Percentiles rank a stretch among this genome's conserved stretches.
These are phyloP conservation scores for Chloris gayana DNA, from an alignment of 176 grass and related monocot species.

Conservation along the genomic window DNA sequence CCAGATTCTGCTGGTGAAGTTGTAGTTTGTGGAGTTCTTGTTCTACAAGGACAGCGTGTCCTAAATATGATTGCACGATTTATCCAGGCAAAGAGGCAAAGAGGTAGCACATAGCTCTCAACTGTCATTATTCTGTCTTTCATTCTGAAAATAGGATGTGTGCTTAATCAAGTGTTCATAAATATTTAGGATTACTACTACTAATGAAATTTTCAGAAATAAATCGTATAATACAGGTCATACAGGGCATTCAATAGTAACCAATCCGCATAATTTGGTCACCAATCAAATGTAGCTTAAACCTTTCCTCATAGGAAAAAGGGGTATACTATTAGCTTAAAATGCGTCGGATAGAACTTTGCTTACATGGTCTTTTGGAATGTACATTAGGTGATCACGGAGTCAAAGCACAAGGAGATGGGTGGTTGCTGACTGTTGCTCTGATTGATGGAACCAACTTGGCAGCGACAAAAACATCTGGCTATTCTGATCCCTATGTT, in stretches of 20 bases:
- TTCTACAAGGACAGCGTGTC: constrained; percentile 84
- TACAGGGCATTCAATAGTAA: constrained; percentile 7
- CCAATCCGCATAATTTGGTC: neutral
- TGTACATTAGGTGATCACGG: constrained; percentile 78
- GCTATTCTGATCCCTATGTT: constrained; percentile 92
- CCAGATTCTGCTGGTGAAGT: constrained; percentile 94
- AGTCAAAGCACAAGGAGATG: constrained; percentile 81
- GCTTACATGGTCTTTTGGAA: constrained; percentile 21
- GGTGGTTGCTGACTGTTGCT: constrained; percentile 90
- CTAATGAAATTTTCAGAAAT: constrained; percentile 16
- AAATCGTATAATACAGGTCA: constrained; percentile 1
- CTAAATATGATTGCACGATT: constrained; percentile 78
- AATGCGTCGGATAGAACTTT: neutral
- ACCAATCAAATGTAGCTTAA: neutral
- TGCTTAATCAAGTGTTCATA: constrained; percentile 20
- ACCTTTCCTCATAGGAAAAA: constrained; percentile 3
- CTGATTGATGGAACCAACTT: constrained; percentile 77
- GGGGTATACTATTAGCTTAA: neutral
- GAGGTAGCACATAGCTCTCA: constrained; percentile 57
- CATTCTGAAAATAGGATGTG: neutral
- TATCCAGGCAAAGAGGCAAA: constrained; percentile 75
- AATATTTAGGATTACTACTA: constrained; percentile 12
- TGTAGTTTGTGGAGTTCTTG: constrained; percentile 79
- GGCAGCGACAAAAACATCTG: constrained; percentile 70
- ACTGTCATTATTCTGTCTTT: constrained; percentile 27